phyloP scores from a whole-genome alignment of 495 filamentous ascomycete species.

The Lepraria neglecta region DNA sequence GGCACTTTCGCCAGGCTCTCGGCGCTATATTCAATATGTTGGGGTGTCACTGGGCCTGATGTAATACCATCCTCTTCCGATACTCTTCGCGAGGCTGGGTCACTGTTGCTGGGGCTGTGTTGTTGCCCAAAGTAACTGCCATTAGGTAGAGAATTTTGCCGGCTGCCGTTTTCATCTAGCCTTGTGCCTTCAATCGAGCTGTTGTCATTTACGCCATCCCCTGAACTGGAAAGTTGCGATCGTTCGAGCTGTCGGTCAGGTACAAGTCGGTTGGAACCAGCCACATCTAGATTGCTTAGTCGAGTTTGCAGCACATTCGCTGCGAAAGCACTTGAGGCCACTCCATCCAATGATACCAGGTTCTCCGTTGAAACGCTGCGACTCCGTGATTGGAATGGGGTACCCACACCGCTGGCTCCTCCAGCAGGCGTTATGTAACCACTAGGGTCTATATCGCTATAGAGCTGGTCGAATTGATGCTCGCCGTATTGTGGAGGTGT shows the following conservation, averaged over 20 bases:
- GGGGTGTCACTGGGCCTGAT: constrained; percentile 52
- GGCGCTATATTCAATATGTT: constrained; percentile 56
- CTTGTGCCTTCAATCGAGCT: neutral
- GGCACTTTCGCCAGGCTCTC: constrained; percentile 67
- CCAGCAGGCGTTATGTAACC: constrained; percentile 69
- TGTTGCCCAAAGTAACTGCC: constrained; percentile 18
- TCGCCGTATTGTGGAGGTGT: constrained; percentile 85
- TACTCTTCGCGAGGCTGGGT: constrained; percentile 48
- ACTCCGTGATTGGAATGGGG: constrained; percentile 69
- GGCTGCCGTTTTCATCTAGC: neutral
- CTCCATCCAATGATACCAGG: constrained; percentile 54
- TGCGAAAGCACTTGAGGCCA: constrained; percentile 47
- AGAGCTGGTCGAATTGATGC: constrained; percentile 81
- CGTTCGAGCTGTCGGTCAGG: constrained; percentile 28
- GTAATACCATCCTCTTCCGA: constrained; percentile 54
- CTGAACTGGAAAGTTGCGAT: constrained; percentile 19
- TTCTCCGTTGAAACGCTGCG: constrained; percentile 75
- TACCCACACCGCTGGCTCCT: constrained; percentile 61
- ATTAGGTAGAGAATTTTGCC: constrained; percentile 4
- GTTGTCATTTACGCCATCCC: constrained; percentile 10
- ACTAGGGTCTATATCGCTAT: constrained; percentile 70
- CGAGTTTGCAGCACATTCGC: constrained; percentile 57
- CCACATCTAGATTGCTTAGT: constrained; percentile 49
- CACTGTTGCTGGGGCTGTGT: constrained; percentile 35
- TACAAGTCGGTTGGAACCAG: constrained; percentile 5